Evolutionary conservation across 1,284 basidiomycete genomes (phyloP).

Genomic region (Fomes fomentarius): DNA sequence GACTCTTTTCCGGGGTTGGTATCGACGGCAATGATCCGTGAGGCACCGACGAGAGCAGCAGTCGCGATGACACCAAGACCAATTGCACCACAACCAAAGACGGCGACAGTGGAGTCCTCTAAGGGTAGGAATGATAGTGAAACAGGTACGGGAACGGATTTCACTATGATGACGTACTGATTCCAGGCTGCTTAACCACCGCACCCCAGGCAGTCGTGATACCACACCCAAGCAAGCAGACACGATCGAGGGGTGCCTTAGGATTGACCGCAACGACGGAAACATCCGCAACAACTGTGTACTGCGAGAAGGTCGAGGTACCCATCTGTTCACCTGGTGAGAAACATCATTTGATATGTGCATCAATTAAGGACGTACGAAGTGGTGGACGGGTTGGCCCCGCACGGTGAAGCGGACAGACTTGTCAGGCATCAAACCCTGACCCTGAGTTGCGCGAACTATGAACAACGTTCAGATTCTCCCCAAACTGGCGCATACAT

Average conservation of each 20-base stretch:
- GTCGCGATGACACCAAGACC: constrained; percentile 93
- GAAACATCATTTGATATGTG: neutral
- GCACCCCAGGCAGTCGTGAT: constrained; percentile 98
- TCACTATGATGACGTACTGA: constrained; percentile 54
- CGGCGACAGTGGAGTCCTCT: constrained; percentile 88
- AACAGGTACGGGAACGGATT: neutral
- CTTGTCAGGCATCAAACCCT: constrained; percentile 95
- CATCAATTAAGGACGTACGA: constrained; percentile 57
- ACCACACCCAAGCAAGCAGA: constrained; percentile 94
- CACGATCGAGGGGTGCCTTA: constrained; percentile 89
- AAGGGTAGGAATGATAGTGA: constrained; percentile 11
- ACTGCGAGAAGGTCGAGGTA: constrained; percentile 97
- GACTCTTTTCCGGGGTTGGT: constrained; percentile 84
- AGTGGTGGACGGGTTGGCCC: constrained; percentile 89
- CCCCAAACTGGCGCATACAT: neutral
- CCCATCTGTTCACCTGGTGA: constrained; percentile 77
- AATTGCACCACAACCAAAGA: constrained; percentile 97
- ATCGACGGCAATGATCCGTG: constrained; percentile 92
- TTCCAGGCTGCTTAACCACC: constrained; percentile 79
- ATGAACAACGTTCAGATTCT: constrained; percentile 16
- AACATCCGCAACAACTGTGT: constrained; percentile 97
- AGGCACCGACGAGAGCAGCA: constrained; percentile 77
- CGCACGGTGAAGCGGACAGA: constrained; percentile 91
- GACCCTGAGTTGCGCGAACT: constrained; percentile 95
- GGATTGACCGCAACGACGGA: constrained; percentile 92